Percentiles rank a stretch among this genome's conserved stretches.
Conservation (phyloP, 305 asterid species). For the Fraxinus ornus region DNA sequence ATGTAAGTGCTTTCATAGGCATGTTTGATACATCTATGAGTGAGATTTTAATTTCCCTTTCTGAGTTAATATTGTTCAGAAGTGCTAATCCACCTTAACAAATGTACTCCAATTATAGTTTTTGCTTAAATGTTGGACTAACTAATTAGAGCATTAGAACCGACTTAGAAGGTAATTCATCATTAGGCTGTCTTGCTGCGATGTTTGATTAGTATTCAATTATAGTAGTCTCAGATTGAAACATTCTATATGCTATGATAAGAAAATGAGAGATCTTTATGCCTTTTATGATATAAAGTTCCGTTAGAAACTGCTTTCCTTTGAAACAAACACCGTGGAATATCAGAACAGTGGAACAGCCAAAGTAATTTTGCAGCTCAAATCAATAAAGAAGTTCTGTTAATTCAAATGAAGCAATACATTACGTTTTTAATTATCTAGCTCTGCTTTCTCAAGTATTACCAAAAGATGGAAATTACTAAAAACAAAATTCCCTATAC, state of each 20-base stretch:
- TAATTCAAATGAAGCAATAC: neutral
- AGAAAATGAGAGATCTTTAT: neutral
- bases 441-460: neutral
- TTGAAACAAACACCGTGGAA: neutral
- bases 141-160: neutral
- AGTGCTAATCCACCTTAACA: neutral
- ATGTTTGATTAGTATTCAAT: neutral
- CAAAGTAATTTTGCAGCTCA: neutral
- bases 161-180: neutral
- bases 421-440: neutral
- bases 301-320: neutral
- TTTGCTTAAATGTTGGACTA: neutral
- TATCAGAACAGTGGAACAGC: neutral
- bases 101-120: neutral
- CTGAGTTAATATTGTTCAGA: neutral
- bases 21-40: neutral
- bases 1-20: slow-evolving; percentile 49
- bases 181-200: neutral
- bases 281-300: neutral
- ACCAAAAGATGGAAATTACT: neutral
- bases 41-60: neutral
- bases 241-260: neutral
- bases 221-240: neutral
- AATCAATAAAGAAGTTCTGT: neutral
- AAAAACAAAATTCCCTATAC: neutral